A percentile compares a stretch with the other conserved stretches of the same genome.
Evolutionary conservation across 2,329 filamentous ascomycete species (phyloP).

Genomic region (Proliferodiscus dingleyae): DNA sequence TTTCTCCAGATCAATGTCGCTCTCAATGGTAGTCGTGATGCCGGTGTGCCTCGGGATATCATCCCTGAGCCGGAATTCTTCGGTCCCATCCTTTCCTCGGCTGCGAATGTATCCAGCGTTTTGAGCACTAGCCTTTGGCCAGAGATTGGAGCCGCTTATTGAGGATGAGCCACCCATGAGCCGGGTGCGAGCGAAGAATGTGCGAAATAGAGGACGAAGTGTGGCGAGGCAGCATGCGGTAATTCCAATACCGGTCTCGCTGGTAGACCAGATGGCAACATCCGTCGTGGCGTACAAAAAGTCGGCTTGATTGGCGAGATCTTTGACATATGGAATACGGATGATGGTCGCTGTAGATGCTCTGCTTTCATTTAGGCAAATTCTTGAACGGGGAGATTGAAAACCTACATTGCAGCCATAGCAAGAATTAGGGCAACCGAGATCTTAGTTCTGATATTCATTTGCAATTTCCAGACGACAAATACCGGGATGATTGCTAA

Average conservation of each 20-base stretch:
- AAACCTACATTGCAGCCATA: slow-evolving; percentile 36
- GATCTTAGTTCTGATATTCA: slow-evolving; percentile 36
- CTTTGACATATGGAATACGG: slow-evolving; percentile 38
- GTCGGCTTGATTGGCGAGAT: slow-evolving; percentile 33
- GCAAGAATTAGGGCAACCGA: slow-evolving; percentile 28
- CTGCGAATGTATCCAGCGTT: too few relatives aligned
- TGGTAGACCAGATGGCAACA: slow-evolving; percentile 39
- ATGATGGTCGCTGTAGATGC: slow-evolving; percentile 39
- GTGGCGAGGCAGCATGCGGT: slow-evolving; percentile 37
- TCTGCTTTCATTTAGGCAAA: slow-evolving; percentile 21
- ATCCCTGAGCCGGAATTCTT: too few relatives aligned
- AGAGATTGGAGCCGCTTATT: too few relatives aligned
- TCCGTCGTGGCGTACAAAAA: slow-evolving; percentile 37
- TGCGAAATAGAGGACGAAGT: slow-evolving; percentile 33
- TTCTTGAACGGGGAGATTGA: background rate
- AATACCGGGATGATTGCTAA: slow-evolving; percentile 38
- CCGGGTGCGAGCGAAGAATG: slow-evolving; percentile 17
- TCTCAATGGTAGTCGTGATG: too few relatives aligned
- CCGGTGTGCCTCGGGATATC: too few relatives aligned
- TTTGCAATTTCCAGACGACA: slow-evolving; percentile 38
- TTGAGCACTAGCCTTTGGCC: too few relatives aligned
- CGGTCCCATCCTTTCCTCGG: too few relatives aligned
- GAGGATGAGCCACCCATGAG: slow-evolving; percentile 12
- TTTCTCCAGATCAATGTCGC: too few relatives aligned
- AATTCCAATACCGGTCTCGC: slow-evolving; percentile 38